Evolutionary conservation across 2,329 filamentous ascomycete species (phyloP), one percentile per base, ranked within the genome.

Genomic region (Paramyrothecium roridum): DNA sequence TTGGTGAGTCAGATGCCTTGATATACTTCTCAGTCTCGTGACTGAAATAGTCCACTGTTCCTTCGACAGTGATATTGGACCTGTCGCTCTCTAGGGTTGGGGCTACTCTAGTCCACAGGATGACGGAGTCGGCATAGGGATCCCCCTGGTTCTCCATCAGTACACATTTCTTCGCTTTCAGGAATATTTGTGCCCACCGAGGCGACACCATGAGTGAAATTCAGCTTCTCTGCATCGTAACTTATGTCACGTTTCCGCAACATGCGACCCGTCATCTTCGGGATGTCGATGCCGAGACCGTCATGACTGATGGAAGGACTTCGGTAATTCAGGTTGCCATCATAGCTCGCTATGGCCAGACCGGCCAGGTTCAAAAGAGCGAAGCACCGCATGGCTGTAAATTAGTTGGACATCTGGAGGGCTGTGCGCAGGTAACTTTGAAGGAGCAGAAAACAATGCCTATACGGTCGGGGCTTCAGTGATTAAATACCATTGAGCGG

Each of bases 241-340:
- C 75, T 69, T 3, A 73, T 66, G 19, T 74, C 74, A 48, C 72
- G 70, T 62, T 72, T 73, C 55, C 13, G n/a, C 8, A 48, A 23
- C 46, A 48, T 48, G 17, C 46, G 17, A 20, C 20, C 20, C 12
- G 7, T 22, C 67, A 61, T 51, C 77, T 80, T 40, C 84, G 78
- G 67, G 81, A 89, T 77, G n/a, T 85, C 80, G 48, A 90, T 81
- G 6, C 86, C 87, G 13, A 90, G 75, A 40, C 76, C 74, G 3
- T 81, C 78, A 60, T 90, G 87, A 46, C 86, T 79, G 46, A 81
- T 76, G 1, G 87, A 90, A 6, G 87, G 86, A 62, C 82, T 87
- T 50, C 78, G 76, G 67, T 89, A 90, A 72, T 89, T 89, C 57
- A 89, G 67, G 66, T 89, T 89, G 3, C 69, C 69, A 8, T 67